phyloP scores from a whole-genome alignment of 768 basidiomycete genomes.

The Tylopilus sp. region DNA sequence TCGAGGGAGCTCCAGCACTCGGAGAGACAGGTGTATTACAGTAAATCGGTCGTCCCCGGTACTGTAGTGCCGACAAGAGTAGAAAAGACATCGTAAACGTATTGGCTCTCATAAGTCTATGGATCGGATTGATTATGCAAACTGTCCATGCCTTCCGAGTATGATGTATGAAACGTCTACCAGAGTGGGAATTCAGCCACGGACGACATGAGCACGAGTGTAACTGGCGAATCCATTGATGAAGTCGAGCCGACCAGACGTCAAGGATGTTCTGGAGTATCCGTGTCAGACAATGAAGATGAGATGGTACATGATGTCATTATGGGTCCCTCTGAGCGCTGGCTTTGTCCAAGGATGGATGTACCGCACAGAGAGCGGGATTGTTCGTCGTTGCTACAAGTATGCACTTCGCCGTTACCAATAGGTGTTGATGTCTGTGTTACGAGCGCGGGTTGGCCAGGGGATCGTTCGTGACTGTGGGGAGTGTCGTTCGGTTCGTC shows the following conservation, averaged over 20 bases:
- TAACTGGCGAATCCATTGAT: slow-evolving; percentile 27
- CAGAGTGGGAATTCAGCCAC: slow-evolving; percentile 7
- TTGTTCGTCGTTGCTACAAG: slow-evolving; percentile 11
- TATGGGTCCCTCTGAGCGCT: slow-evolving; percentile 12
- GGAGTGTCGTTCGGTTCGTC: slow-evolving; percentile 25
- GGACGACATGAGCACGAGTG: slow-evolving; percentile 5
- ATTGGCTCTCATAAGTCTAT: slow-evolving; percentile 24
- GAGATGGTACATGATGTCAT: slow-evolving; percentile 24
- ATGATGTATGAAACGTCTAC: slow-evolving; percentile 13
- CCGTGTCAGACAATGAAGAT: slow-evolving; percentile 26
- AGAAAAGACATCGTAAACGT: slow-evolving; percentile 14
- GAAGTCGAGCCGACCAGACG: slow-evolving; percentile 47
- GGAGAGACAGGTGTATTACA: slow-evolving; percentile 10
- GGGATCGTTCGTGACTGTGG: slow-evolving; percentile 27
- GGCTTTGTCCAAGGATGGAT: slow-evolving; percentile 3
- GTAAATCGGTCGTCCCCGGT: slow-evolving; percentile 8
- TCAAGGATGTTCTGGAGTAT: slow-evolving; percentile 22
- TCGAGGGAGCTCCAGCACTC: too few relatives aligned
- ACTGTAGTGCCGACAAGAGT: slow-evolving; percentile 9
- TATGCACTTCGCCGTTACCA: slow-evolving; percentile 11
- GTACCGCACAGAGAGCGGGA: slow-evolving; percentile 3
- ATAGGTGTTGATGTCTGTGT: slow-evolving; percentile 7
- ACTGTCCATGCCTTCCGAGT: slow-evolving; percentile 20
- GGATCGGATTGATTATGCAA: slow-evolving; percentile 14
- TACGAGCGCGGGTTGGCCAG: slow-evolving; percentile 14